A percentile compares a stretch with the other conserved stretches of the same genome.
phyloP scores from a whole-genome alignment of 2,329 filamentous ascomycete species.

The Nothophoma quercina region DNA sequence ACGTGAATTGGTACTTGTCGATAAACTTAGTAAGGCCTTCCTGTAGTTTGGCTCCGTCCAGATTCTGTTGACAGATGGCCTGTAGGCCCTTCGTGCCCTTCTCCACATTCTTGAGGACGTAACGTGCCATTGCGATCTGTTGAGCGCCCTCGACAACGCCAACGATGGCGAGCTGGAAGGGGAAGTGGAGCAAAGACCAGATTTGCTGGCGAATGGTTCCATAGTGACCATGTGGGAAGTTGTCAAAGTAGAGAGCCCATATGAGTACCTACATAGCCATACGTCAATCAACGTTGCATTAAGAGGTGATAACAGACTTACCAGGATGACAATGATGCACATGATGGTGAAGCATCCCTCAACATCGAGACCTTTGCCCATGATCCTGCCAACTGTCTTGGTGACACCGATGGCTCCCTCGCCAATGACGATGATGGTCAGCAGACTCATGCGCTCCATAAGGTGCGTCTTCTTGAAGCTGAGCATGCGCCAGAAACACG shows the following conservation, averaged over 20 bases:
- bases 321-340: constrained; percentile 47
- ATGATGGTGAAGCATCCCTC: constrained; percentile 47
- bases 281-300: too few species aligned
- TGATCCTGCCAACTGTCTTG: constrained; percentile 57
- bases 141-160: constrained; percentile 70
- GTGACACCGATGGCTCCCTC: constrained; percentile 70
- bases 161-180: constrained; percentile 69
- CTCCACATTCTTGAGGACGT: constrained; percentile 54
- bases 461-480: constrained; percentile 69
- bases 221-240: constrained; percentile 59
- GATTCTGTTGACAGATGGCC: constrained; percentile 46
- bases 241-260: constrained; percentile 69
- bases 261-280: constrained; percentile 64
- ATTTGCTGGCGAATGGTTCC: constrained; percentile 66
- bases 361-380: constrained; percentile 47
- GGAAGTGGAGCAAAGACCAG: constrained; percentile 67
- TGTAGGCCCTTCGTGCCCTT: constrained; percentile 51
- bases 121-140: constrained; percentile 61
- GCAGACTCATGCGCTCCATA: constrained; percentile 68
- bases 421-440: constrained; percentile 72
- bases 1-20: constrained; percentile 42
- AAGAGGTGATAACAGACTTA: constrained; percentile 31
- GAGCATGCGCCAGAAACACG: constrained; percentile 63
- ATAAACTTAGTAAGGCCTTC: constrained; percentile 35
- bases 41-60: constrained; percentile 42